Conservation (phyloP, 2,329 filamentous ascomycete genomes). For the Diaporthe eres region DNA sequence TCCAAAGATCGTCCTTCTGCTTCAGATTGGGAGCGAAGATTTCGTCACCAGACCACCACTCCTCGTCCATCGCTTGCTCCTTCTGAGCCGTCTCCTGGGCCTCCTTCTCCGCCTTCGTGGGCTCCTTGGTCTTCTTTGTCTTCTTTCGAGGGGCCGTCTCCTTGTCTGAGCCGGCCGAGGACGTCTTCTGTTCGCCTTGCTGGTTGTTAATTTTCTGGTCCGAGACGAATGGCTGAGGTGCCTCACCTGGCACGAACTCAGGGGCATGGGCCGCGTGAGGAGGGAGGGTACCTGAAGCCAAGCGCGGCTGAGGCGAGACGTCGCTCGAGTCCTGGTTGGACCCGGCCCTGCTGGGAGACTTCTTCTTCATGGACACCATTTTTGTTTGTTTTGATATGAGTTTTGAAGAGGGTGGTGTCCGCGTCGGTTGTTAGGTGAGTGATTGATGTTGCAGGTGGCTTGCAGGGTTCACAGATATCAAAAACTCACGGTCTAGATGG, state of each 20-base stretch:
- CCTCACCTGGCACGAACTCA: constrained; percentile 13
- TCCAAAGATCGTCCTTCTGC: not conserved
- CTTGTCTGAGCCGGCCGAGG: not conserved
- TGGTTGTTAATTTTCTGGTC: not conserved
- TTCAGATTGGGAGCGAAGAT: not conserved
- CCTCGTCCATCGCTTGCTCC: not conserved
- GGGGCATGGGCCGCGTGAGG: constrained; percentile 1
- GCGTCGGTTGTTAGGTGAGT: not conserved
- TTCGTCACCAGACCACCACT: constrained; percentile 19
- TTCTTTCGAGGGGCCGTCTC: not conserved
- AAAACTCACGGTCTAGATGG: fast-evolving
- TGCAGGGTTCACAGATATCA: not conserved
- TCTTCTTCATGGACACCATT: not conserved
- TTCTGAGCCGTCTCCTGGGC: not conserved
- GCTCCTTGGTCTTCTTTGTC: not conserved
- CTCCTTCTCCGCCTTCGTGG: not conserved
- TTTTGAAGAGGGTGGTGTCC: not conserved
- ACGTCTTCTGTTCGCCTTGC: not conserved
- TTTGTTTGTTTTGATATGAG: not conserved
- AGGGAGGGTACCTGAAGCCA: not conserved
- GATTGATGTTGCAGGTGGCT: not conserved
- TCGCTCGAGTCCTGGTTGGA: not conserved
- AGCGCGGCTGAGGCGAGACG: not conserved
- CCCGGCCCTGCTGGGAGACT: not conserved
- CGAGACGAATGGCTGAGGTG: too few species aligned